These are phyloP conservation scores for Trichoderma semiorbis DNA, from an alignment of 2,329 filamentous ascomycete species.

Conservation along the genomic window DNA sequence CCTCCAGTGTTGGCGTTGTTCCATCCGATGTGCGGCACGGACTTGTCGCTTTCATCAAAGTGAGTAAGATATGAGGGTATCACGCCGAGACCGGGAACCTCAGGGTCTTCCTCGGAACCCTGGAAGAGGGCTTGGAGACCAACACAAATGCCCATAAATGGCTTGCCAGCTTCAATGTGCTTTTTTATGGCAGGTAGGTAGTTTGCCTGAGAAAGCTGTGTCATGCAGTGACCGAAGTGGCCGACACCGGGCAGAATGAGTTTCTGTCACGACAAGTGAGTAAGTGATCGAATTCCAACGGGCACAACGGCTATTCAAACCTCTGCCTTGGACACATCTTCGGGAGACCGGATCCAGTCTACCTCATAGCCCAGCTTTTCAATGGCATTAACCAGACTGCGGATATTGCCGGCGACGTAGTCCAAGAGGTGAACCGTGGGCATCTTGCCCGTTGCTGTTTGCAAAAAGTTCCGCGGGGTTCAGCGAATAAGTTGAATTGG, in stretches of 20 bases:
- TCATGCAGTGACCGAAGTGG: constrained; percentile 94
- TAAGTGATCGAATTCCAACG: background rate
- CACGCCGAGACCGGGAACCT: constrained; percentile 69
- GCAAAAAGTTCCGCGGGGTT: background rate
- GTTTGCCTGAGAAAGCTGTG: constrained; percentile 75
- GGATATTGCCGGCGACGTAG: constrained; percentile 95
- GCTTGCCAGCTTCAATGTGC: constrained; percentile 87
- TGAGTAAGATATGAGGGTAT: constrained; percentile 68
- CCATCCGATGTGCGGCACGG: constrained; percentile 99
- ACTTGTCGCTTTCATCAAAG: constrained; percentile 75
- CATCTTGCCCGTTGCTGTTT: constrained; percentile 47
- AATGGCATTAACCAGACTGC: constrained; percentile 94
- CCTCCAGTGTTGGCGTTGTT: constrained; percentile 73
- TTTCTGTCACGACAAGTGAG: constrained; percentile 53
- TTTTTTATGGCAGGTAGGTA: constrained; percentile 78
- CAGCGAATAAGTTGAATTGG: background rate
- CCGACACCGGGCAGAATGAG: constrained; percentile 95
- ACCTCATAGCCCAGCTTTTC: constrained; percentile 92
- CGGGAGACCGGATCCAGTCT: constrained; percentile 83
- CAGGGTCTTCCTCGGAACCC: constrained; percentile 74
- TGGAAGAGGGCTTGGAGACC: constrained; percentile 88
- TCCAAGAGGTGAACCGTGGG: constrained; percentile 74
- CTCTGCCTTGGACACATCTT: constrained; percentile 80
- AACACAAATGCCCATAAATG: constrained; percentile 97
- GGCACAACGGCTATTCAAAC: constrained; percentile 41